These are phyloP conservation scores for Backusella morwellensis DNA, from an alignment of 192 early-diverging fungal species.

Conservation along the genomic window DNA sequence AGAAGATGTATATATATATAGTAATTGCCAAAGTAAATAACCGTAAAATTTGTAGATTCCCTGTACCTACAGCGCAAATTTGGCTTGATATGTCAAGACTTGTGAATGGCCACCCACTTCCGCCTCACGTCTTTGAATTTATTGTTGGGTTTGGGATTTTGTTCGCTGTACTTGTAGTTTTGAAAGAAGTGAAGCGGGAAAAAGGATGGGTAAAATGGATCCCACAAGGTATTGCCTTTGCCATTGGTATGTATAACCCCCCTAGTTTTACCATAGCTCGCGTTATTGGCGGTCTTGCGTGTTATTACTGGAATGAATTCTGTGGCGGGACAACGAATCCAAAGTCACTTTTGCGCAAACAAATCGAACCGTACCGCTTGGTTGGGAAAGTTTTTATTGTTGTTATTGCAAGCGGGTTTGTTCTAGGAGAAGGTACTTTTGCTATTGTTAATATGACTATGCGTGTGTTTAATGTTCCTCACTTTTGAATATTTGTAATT, in stretches of 20 bases:
- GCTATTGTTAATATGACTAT: constrained; percentile 60
- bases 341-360: neutral
- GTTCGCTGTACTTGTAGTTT: constrained; percentile 42
- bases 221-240: constrained; percentile 76
- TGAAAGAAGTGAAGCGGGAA: constrained; percentile 12
- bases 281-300: constrained; percentile 57
- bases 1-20: neutral
- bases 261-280: constrained; percentile 74
- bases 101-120: constrained; percentile 72
- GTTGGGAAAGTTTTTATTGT: constrained; percentile 60
- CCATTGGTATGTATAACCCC: constrained; percentile 78
- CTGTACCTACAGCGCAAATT: constrained; percentile 71
- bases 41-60: constrained; percentile 33
- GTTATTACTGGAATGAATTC: constrained; percentile 46
- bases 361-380: constrained; percentile 26
- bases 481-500: constrained; percentile 15
- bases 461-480: constrained; percentile 39
- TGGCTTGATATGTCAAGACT: constrained; percentile 79
- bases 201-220: constrained; percentile 48
- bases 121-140: constrained; percentile 61
- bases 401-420: constrained; percentile 74
- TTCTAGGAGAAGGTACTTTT: constrained; percentile 72
- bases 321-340: constrained; percentile 17
- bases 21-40: neutral
- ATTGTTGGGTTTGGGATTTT: constrained; percentile 51